Evolutionary conservation across 306 rosid genomes (phyloP).

Genomic region (Medicago ruthenica): DNA sequence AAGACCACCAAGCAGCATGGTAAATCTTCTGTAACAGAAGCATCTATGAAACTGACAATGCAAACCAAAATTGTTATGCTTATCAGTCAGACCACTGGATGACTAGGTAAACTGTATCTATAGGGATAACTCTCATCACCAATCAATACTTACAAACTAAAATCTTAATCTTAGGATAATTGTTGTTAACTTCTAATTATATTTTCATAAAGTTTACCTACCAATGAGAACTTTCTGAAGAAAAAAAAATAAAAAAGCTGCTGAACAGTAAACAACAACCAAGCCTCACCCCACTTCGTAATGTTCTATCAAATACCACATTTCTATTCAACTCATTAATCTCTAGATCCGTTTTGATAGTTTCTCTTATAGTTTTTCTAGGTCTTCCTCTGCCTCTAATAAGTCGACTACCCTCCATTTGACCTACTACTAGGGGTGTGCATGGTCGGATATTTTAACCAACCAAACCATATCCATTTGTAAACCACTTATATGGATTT

Average conservation of each 20-base stretch:
- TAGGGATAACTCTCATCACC: conserved; percentile 25
- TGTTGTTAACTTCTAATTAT: conserved; percentile 14
- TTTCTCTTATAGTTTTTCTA: too few relatives aligned
- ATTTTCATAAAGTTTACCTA: conserved; percentile 5
- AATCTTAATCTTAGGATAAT: conserved; percentile 9
- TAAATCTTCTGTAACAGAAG: conserved; percentile 17
- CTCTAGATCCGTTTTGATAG: too few relatives aligned
- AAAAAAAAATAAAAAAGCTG: background rate
- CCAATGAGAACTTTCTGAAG: conserved; percentile 28
- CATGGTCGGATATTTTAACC: too few relatives aligned
- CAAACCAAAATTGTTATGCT: conserved; percentile 25
- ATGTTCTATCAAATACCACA: too few relatives aligned
- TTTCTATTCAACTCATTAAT: too few relatives aligned
- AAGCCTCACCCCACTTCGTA: too few relatives aligned
- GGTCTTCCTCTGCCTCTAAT: too few relatives aligned
- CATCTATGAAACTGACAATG: conserved; percentile 1
- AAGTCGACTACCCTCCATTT: too few relatives aligned
- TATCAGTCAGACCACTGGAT: conserved; percentile 16
- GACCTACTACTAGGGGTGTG: too few relatives aligned
- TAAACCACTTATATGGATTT: too few relatives aligned
- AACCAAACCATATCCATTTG: too few relatives aligned
- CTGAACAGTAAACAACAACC: too few relatives aligned
- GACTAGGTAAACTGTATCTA: background rate
- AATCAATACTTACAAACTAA: conserved; percentile 22
- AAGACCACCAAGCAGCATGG: conserved; percentile 28